phyloP scores from a whole-genome alignment of 495 filamentous ascomycete species.

The Penicillium coprophilum region DNA sequence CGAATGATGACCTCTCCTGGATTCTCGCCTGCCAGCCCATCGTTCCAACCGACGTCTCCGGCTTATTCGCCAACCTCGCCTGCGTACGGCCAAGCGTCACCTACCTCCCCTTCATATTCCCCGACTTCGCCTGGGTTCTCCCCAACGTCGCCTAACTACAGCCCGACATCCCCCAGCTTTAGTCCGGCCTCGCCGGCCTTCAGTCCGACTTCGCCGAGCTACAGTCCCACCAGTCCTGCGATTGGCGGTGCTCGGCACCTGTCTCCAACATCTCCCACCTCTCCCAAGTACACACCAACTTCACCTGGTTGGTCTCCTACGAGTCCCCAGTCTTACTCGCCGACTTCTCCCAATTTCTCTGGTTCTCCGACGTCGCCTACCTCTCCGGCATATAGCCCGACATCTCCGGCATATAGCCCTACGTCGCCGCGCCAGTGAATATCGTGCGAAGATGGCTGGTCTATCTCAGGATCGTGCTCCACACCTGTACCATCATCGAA shows the following conservation, averaged over 20 bases:
- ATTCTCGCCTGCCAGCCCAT: constrained; percentile 67
- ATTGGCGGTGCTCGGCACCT: constrained; percentile 47
- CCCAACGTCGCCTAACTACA: constrained; percentile 66
- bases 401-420: constrained; percentile 50
- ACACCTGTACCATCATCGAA: constrained; percentile 46
- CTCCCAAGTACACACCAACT: constrained; percentile 72
- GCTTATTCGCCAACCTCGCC: constrained; percentile 86
- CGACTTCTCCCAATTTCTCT: constrained; percentile 70
- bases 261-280: constrained; percentile 69
- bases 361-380: constrained; percentile 57
- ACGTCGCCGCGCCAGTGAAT: constrained; percentile 52
- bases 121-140: constrained; percentile 84
- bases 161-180: constrained; percentile 62
- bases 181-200: constrained; percentile 60
- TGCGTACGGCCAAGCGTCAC: constrained; percentile 60
- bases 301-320: constrained; percentile 70
- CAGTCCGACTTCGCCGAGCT: constrained; percentile 60
- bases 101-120: constrained; percentile 71
- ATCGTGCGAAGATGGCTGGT: constrained; percentile 21
- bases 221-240: constrained; percentile 68
- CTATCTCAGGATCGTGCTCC: constrained; percentile 29
- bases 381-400: constrained; percentile 59
- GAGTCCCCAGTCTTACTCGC: constrained; percentile 70
- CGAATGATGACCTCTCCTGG: constrained; percentile 52
- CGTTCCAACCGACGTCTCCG: constrained; percentile 72